A percentile compares a stretch with the other conserved stretches of the same genome.
phyloP scores from a whole-genome alignment of 2,329 filamentous ascomycete genomes.

The Aureobasidium uvarum region DNA sequence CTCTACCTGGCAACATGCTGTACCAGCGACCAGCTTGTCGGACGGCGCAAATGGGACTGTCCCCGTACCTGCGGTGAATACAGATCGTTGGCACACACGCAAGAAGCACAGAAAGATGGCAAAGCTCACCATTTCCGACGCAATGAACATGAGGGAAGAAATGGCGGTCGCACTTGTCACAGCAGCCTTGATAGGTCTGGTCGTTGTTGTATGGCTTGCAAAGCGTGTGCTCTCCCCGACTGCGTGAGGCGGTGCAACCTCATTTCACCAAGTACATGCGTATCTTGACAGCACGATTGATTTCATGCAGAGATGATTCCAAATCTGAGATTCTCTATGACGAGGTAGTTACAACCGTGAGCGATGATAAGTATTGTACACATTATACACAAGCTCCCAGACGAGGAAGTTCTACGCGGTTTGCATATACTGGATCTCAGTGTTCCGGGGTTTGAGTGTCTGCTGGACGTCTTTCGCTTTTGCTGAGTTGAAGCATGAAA shows the following conservation, averaged over 20 bases:
- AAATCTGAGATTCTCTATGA: neutral
- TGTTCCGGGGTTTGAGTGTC: too few relatives aligned
- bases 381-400: neutral
- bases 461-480: too few relatives aligned
- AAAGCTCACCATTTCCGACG: slow-evolving; percentile 9
- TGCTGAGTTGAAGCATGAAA: too few relatives aligned
- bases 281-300: neutral
- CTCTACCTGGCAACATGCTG: slow-evolving; percentile 33
- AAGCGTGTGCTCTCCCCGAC: neutral
- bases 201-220: slow-evolving; percentile 12
- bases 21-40: neutral
- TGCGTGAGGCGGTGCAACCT: slow-evolving; percentile 1
- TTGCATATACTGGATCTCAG: too few relatives aligned
- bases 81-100: neutral
- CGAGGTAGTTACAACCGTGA: neutral
- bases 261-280: neutral
- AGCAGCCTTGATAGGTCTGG: slow-evolving; percentile 2
- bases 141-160: slow-evolving; percentile 5
- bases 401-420: neutral
- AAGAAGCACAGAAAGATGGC: slow-evolving; percentile 27
- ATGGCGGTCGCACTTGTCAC: slow-evolving; percentile 4
- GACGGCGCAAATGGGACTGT: slow-evolving; percentile 12
- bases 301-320: neutral
- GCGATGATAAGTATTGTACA: neutral
- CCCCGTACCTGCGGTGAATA: slow-evolving; percentile 16